Evolutionary conservation across 352 stramenopile species (phyloP).

Genomic region (Globisporangium lucens): DNA sequence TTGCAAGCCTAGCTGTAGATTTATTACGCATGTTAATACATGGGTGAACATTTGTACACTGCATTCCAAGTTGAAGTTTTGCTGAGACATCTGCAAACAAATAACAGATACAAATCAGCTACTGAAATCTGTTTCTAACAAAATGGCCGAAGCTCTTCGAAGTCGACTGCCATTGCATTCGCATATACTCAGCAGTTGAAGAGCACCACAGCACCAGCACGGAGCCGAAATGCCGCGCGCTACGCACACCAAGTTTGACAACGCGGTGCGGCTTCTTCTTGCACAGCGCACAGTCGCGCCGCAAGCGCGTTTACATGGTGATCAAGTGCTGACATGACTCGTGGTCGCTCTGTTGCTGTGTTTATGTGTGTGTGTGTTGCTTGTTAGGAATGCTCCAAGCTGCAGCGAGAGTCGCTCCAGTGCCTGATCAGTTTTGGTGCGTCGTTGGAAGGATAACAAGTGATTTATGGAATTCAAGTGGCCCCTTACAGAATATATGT

Average conservation of each 20-base stretch:
- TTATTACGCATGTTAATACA: too few species aligned
- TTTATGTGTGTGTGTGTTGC: background rate
- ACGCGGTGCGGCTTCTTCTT: conserved; percentile 23
- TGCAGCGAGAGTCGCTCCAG: conserved; percentile 69
- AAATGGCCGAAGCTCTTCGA: too few species aligned
- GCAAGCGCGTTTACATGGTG: background rate
- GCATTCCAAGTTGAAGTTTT: too few species aligned
- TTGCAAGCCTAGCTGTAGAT: too few species aligned
- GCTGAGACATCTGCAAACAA: too few species aligned
- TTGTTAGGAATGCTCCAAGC: conserved; percentile 53
- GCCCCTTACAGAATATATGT: background rate
- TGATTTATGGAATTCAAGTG: background rate
- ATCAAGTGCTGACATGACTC: background rate
- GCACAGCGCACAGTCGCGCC: background rate
- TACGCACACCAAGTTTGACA: conserved; percentile 40
- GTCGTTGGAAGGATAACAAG: background rate
- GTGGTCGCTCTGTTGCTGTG: background rate
- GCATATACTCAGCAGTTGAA: too few species aligned
- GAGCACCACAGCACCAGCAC: background rate
- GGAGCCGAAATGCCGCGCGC: background rate
- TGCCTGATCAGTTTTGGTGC: conserved; percentile 44
- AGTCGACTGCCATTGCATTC: too few species aligned
- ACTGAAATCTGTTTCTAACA: too few species aligned
- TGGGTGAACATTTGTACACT: too few species aligned
- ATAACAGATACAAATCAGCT: too few species aligned